Base-by-base conservation (phyloP, 2,329 filamentous ascomycete species). In the Fusarium verticillioides region DNA sequence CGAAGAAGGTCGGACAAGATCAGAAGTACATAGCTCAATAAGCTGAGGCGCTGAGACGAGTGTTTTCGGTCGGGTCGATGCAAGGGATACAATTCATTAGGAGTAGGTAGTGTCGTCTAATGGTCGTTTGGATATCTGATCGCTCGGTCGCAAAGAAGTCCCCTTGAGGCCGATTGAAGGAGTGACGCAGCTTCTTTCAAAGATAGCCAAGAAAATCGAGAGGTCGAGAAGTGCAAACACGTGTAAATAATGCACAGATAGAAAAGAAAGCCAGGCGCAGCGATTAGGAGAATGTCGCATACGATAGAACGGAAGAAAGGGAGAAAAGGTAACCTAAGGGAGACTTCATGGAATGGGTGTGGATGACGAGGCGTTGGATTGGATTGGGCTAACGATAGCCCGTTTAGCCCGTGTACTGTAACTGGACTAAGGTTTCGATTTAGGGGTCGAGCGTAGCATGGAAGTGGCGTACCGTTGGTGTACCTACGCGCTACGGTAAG, bases 131-230 rank as follows among this genome's bases (percentile, higher is more conserved):
- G 19, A 42, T 36, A 57, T 49, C 65, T 28, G 50, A 32, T 73
- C 50, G 39, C 50, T 61, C 34, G 52, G 46, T 66, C 52, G 65
- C 65, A 60, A 47, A 44, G 64, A 61, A 37, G 46, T 39, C 58
- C 43, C 32, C 64, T 63, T 59, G 49, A 46, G 44, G 60, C 60
- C 52, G 58, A 42, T 66, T 47, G 74, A 79, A 79, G 73, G 80
- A 81, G 75, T 75, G 81, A 78, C 70, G 71, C 70, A 78, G 78
- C 77, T 77, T 81, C 80, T 82, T 58, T 83, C 80, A 80, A 83
- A 82, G 82, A 82, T 56, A 76, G 78, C 78, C 79, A 52, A 63
- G 56, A 40, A 54, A 40, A 68, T 52, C 37, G 63, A 62, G 43
- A 49, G 26, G 70, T 43, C 36, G 63, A 62, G 46, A 37, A 63